Conservation (phyloP, 257 asterid genomes). For the Petunia axillaris region DNA sequence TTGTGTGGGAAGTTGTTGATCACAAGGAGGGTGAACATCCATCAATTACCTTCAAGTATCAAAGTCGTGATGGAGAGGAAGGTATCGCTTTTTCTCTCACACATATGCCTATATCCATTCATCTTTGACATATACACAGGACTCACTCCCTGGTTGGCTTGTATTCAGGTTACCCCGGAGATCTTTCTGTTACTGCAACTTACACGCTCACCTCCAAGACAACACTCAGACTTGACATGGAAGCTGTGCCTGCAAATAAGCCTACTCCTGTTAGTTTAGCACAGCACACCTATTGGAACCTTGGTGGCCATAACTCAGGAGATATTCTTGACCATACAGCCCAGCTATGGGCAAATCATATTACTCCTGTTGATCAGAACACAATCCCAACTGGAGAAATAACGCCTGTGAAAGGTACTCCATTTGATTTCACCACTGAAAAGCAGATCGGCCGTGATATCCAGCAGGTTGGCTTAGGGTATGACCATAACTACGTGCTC, state of each 20-base stretch:
- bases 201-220: conserved; percentile 77
- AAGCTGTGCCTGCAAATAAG: conserved; percentile 73
- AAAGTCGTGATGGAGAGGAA: conserved; percentile 92
- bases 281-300: conserved; percentile 96
- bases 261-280: conserved; percentile 90
- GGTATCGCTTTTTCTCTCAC: conserved; percentile 47
- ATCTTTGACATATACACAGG: not conserved
- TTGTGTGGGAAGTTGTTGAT: conserved; percentile 89
- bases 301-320: conserved; percentile 81
- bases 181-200: conserved; percentile 69
- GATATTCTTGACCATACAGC: conserved; percentile 72
- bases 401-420: conserved; percentile 71
- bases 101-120: not conserved
- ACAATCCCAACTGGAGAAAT: conserved; percentile 86
- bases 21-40: conserved; percentile 78
- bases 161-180: conserved; percentile 88
- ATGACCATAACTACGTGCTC: conserved; percentile 91
- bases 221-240: conserved; percentile 92
- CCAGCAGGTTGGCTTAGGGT: conserved; percentile 81
- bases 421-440: conserved; percentile 85
- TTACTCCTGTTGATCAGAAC: conserved; percentile 85
- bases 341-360: conserved; percentile 67
- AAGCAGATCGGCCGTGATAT: conserved; percentile 67
- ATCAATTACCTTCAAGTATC: conserved; percentile 82
- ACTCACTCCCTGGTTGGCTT: conserved; percentile 25